Evolutionary conservation across 169 alveolate genomes (phyloP).

Genomic region (Plasmodium berghei): DNA sequence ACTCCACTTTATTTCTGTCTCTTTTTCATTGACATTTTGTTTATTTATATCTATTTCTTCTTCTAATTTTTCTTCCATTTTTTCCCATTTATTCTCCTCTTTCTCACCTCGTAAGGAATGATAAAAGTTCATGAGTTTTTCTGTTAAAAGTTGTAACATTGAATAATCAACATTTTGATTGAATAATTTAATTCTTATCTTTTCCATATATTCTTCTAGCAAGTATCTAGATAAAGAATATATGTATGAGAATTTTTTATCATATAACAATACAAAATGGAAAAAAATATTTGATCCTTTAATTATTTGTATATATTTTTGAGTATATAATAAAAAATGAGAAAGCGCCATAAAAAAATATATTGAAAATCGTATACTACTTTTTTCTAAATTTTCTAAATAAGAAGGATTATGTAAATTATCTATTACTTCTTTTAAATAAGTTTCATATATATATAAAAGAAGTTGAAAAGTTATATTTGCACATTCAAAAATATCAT

Average conservation of each 20-base stretch:
- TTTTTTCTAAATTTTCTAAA: constrained; percentile 17
- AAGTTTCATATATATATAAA: constrained; percentile 35
- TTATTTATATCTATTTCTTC: not conserved
- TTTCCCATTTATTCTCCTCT: not conserved
- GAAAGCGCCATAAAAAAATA: constrained; percentile 52
- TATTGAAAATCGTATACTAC: constrained; percentile 32
- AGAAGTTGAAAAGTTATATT: constrained; percentile 34
- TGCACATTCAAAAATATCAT: constrained; percentile 46
- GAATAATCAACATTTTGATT: constrained; percentile 29
- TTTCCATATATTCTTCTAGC: constrained; percentile 44
- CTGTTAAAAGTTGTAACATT: constrained; percentile 1
- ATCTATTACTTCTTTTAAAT: constrained; percentile 38
- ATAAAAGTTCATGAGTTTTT: not conserved
- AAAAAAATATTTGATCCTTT: not conserved
- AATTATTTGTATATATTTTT: constrained; percentile 41
- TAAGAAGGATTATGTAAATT: not conserved
- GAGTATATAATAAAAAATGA: constrained; percentile 20
- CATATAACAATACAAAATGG: constrained; percentile 8
- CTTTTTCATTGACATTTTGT: not conserved
- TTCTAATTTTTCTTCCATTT: not conserved
- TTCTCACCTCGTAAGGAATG: not conserved
- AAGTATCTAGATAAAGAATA: constrained; percentile 39
- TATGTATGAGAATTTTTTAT: constrained; percentile 3
- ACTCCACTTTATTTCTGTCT: not conserved
- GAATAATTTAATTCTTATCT: constrained; percentile 37